Conservation (phyloP, 116 monocot genomes). For the Cymodocea nodosa region DNA sequence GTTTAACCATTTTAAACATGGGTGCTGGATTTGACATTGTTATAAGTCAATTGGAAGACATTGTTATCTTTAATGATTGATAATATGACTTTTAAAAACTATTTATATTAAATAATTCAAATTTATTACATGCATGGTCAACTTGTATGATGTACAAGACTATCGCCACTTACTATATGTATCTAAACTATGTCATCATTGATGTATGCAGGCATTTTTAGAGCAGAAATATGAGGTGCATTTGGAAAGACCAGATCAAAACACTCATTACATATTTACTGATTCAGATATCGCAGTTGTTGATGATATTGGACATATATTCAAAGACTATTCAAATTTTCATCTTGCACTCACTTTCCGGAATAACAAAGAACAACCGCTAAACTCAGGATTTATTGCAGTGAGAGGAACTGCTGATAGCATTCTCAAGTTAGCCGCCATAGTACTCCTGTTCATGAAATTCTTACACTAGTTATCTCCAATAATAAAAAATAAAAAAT, state of each 20-base stretch:
- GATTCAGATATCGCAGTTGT: slow-evolving; percentile 95
- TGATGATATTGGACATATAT: slow-evolving; percentile 70
- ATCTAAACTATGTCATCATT: neutral
- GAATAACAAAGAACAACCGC: slow-evolving; percentile 86
- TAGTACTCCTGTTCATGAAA: neutral
- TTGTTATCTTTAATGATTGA: too few species aligned
- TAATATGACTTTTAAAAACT: too few species aligned
- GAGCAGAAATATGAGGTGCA: slow-evolving; percentile 33
- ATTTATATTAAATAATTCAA: too few species aligned
- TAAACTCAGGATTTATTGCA: slow-evolving; percentile 96
- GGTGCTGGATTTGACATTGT: too few species aligned
- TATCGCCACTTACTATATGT: neutral
- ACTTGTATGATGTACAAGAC: too few species aligned
- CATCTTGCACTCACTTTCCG: slow-evolving; percentile 87
- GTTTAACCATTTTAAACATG: too few species aligned
- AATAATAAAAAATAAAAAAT: neutral
- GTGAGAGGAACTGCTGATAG: slow-evolving; percentile 74
- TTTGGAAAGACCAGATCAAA: slow-evolving; percentile 12
- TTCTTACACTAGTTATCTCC: neutral
- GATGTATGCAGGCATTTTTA: slow-evolving; percentile 53
- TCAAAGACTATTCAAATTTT: slow-evolving; percentile 60
- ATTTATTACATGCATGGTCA: too few species aligned
- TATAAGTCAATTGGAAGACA: too few species aligned
- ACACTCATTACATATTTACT: slow-evolving; percentile 65
- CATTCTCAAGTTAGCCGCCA: slow-evolving; percentile 49